phyloP scores from a whole-genome alignment of 164 flowering plant genomes.

The Platanus orientalis region DNA sequence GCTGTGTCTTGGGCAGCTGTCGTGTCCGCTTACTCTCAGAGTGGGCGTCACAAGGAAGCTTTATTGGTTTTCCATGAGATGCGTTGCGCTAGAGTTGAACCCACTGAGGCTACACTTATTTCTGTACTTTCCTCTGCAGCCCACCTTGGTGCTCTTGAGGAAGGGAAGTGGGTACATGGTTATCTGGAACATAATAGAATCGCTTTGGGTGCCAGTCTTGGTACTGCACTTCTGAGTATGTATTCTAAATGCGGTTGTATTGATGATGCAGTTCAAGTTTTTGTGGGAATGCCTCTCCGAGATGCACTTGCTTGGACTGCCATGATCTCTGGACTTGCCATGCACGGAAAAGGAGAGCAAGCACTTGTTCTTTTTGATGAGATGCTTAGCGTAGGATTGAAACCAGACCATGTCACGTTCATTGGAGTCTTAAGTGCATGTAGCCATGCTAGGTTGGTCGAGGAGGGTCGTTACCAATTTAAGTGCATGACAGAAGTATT shows the following conservation, averaged over 20 bases:
- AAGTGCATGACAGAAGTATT: slow-evolving; percentile 1
- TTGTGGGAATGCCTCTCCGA: slow-evolving; percentile 4
- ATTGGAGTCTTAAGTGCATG: slow-evolving; percentile 14
- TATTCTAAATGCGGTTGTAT: slow-evolving; percentile 12
- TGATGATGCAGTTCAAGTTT: slow-evolving; percentile 2
- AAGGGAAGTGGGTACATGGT: slow-evolving; percentile 11
- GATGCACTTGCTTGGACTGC: slow-evolving; percentile 14
- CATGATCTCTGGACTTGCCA: slow-evolving; percentile 1
- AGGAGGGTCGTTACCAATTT: slow-evolving; percentile 1
- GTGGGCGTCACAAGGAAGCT: slow-evolving; percentile 4
- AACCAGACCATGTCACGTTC: slow-evolving; percentile 12
- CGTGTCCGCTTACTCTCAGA: background rate
- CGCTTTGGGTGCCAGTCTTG: background rate
- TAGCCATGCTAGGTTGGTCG: slow-evolving; percentile 13
- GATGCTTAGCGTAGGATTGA: slow-evolving; percentile 7
- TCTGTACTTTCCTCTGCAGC: slow-evolving; percentile 8
- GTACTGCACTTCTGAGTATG: slow-evolving; percentile 10
- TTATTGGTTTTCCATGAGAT: background rate
- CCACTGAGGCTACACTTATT: slow-evolving; percentile 6
- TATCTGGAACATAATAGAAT: background rate
- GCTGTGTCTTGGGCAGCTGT: slow-evolving; percentile 13
- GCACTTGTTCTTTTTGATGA: slow-evolving; percentile 11
- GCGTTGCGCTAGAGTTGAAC: background rate
- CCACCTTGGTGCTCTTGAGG: slow-evolving; percentile 12
- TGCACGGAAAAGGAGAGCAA: slow-evolving; percentile 1